A percentile compares a stretch with the other conserved stretches of the same genome.
phyloP scores from a whole-genome alignment of 1,284 basidiomycete species.

The Ganoderma lingzhi region DNA sequence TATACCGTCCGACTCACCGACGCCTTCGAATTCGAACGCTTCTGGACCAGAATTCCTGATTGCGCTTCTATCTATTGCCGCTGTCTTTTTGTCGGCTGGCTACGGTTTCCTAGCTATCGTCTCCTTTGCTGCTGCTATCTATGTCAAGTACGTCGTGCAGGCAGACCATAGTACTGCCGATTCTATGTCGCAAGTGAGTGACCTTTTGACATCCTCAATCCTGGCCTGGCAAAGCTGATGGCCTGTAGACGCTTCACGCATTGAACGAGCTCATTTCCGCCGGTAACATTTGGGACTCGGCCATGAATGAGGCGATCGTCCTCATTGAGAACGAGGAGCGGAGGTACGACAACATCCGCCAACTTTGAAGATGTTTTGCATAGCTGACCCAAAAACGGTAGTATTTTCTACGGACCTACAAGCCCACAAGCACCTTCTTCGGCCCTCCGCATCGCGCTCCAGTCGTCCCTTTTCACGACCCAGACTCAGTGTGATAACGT shows the following conservation, averaged over 20 bases:
- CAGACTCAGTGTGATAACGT: slow-evolving; percentile 83
- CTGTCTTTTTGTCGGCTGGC: slow-evolving; percentile 57
- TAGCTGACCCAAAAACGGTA: slow-evolving; percentile 10
- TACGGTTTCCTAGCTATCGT: slow-evolving; percentile 53
- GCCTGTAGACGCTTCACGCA: slow-evolving; percentile 62
- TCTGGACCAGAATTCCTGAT: slow-evolving; percentile 28
- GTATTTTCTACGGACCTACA: slow-evolving; percentile 48
- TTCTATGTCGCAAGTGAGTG: slow-evolving; percentile 60
- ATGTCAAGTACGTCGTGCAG: slow-evolving; percentile 49
- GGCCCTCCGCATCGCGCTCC: slow-evolving; percentile 70
- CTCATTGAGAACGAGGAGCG: slow-evolving; percentile 74
- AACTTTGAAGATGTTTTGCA: not conserved
- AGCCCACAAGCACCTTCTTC: slow-evolving; percentile 61
- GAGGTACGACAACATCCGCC: slow-evolving; percentile 49
- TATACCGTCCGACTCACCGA: slow-evolving; percentile 6
- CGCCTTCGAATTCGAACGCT: not conserved
- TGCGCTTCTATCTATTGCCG: slow-evolving; percentile 40
- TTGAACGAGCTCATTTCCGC: slow-evolving; percentile 72
- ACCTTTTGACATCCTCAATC: slow-evolving; percentile 5
- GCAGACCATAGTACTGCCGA: slow-evolving; percentile 52
- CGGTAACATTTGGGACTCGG: slow-evolving; percentile 74
- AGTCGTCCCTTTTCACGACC: slow-evolving; percentile 75
- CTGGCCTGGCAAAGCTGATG: slow-evolving; percentile 16
- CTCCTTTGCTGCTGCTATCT: slow-evolving; percentile 50
- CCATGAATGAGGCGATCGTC: slow-evolving; percentile 70